Conservation (phyloP, 768 basidiomycete genomes). For the Leccinellum rugosiceps region DNA sequence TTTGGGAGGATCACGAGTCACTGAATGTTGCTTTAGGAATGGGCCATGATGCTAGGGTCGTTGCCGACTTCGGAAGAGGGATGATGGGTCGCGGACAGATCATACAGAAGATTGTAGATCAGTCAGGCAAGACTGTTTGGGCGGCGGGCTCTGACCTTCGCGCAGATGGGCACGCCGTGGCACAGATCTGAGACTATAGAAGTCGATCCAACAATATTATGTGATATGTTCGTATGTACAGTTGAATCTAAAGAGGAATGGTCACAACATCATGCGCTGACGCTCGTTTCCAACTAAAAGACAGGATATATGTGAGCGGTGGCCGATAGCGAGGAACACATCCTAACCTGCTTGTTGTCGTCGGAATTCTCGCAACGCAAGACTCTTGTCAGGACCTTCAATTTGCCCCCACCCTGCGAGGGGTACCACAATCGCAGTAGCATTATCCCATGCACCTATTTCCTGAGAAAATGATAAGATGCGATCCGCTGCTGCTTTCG, state of each 20-base stretch:
- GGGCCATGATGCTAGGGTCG: slow-evolving; percentile 79
- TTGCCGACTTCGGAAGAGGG: slow-evolving; percentile 56
- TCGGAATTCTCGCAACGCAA: slow-evolving; percentile 79
- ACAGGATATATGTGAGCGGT: slow-evolving; percentile 2
- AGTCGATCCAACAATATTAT: not conserved
- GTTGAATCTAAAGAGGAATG: not conserved
- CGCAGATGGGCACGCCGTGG: slow-evolving; percentile 83
- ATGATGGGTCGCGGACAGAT: slow-evolving; percentile 86
- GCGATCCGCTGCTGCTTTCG: slow-evolving; percentile 74
- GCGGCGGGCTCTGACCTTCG: slow-evolving; percentile 90
- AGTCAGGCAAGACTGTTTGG: slow-evolving; percentile 79
- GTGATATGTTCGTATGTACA: slow-evolving; percentile 2
- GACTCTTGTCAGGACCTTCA: slow-evolving; percentile 76
- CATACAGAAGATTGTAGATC: slow-evolving; percentile 74
- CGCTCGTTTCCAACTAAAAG: slow-evolving; percentile 60
- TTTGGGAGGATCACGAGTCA: not conserved
- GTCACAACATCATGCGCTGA: slow-evolving; percentile 50
- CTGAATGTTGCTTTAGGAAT: slow-evolving; percentile 49
- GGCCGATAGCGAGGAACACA: not conserved
- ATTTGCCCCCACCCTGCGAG: slow-evolving; percentile 89
- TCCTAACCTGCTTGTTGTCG: slow-evolving; percentile 56
- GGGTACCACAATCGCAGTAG: slow-evolving; percentile 87
- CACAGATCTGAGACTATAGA: slow-evolving; percentile 59
- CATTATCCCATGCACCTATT: slow-evolving; percentile 81
- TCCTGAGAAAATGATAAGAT: slow-evolving; percentile 89